phyloP scores from a whole-genome alignment of 2,329 filamentous ascomycete genomes.

The Calonectria leucothoes region DNA sequence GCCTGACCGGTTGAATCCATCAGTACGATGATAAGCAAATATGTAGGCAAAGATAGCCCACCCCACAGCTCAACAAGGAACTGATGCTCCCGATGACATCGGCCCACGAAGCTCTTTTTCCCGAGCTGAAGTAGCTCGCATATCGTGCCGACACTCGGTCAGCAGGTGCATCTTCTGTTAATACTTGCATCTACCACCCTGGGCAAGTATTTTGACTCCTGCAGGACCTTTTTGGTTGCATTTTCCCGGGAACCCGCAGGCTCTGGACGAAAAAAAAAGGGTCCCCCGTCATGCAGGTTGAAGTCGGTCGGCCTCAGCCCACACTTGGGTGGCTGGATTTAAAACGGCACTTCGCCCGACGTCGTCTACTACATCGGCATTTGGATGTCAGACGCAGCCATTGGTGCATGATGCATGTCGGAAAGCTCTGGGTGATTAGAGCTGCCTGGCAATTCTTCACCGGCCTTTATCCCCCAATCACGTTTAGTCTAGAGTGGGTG shows the following conservation, averaged over 20 bases:
- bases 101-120: conserved; percentile 1
- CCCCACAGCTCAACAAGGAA: conserved; percentile 14
- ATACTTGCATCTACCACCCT: background rate
- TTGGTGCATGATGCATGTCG: conserved; percentile 32
- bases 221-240: conserved; percentile 4
- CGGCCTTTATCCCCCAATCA: conserved; percentile 37
- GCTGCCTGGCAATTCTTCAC: conserved; percentile 34
- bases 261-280: conserved; percentile 2
- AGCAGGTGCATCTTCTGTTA: background rate
- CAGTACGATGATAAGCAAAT: conserved; percentile 15
- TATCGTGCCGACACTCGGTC: background rate
- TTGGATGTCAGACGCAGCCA: conserved; percentile 23
- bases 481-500: conserved; percentile 28
- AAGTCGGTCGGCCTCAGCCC: conserved; percentile 25
- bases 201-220: conserved; percentile 5
- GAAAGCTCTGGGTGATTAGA: conserved; percentile 31
- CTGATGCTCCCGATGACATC: conserved; percentile 10
- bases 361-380: conserved; percentile 22
- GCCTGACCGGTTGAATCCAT: conserved; percentile 29
- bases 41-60: conserved; percentile 14
- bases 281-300: conserved; percentile 20
- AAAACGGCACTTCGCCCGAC: conserved; percentile 22
- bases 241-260: conserved; percentile 15
- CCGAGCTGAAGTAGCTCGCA: background rate
- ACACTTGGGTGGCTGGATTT: conserved; percentile 21